Evolutionary conservation across 495 filamentous ascomycete genomes (phyloP).

Genomic region (Penicillium robsamsonii): DNA sequence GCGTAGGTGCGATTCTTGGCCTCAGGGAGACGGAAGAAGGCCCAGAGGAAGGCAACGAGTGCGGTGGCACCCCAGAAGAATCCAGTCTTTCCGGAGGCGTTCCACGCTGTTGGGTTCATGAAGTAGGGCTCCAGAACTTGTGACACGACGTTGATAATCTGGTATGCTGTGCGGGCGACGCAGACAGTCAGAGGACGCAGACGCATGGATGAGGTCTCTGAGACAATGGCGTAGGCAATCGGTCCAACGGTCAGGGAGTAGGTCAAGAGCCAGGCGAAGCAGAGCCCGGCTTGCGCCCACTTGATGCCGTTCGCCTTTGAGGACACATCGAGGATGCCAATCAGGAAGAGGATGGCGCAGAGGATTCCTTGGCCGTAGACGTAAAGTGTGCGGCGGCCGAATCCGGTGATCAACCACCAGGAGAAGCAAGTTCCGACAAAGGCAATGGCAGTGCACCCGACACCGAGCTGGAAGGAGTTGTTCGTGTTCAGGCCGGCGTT

Average conservation of each 20-base stretch:
- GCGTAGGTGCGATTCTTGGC: slow-evolving; percentile 62
- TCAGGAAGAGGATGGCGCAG: slow-evolving; percentile 56
- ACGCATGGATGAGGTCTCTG: slow-evolving; percentile 65
- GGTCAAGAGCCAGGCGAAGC: slow-evolving; percentile 63
- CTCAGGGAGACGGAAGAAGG: slow-evolving; percentile 68
- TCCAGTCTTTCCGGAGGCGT: slow-evolving; percentile 63
- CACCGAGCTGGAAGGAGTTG: slow-evolving; percentile 52
- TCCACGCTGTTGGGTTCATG: slow-evolving; percentile 65
- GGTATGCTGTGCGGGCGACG: slow-evolving; percentile 62
- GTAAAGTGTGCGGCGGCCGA: slow-evolving; percentile 68
- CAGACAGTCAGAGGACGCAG: slow-evolving; percentile 67
- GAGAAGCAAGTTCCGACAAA: slow-evolving; percentile 55
- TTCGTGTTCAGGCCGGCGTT: slow-evolving; percentile 59
- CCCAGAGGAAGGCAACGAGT: slow-evolving; percentile 61
- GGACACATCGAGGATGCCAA: slow-evolving; percentile 63
- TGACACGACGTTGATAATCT: slow-evolving; percentile 60
- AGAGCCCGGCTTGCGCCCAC: slow-evolving; percentile 50
- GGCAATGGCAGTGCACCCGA: slow-evolving; percentile 57
- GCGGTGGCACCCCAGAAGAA: slow-evolving; percentile 70
- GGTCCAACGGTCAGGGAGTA: slow-evolving; percentile 71
- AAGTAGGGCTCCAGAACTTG: slow-evolving; percentile 65
- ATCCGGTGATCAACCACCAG: slow-evolving; percentile 46
- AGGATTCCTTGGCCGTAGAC: slow-evolving; percentile 60
- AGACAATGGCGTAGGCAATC: slow-evolving; percentile 68
- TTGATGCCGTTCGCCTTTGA: slow-evolving; percentile 36